These are phyloP conservation scores for Delitschia confertaspora DNA, from an alignment of 495 filamentous ascomycete species.

Conservation along the genomic window DNA sequence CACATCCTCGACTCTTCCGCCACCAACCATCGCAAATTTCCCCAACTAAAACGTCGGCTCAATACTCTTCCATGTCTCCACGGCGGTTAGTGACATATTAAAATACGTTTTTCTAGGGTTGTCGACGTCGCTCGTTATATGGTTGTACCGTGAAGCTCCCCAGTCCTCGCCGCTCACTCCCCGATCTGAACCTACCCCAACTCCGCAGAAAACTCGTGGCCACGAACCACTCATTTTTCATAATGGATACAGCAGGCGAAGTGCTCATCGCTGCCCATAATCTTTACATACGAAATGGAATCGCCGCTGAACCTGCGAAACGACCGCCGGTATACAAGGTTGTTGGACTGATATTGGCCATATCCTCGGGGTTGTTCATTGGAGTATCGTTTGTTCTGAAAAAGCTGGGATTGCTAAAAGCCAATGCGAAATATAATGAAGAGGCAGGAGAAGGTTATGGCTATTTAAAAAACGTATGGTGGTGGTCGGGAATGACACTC, in stretches of 20 bases:
- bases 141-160: neutral
- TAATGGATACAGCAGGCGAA: slow-evolving; percentile 44
- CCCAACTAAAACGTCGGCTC: neutral
- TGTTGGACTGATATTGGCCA: slow-evolving; percentile 76
- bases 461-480: slow-evolving; percentile 90
- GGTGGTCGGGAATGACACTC: slow-evolving; percentile 94
- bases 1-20: slow-evolving; percentile 2
- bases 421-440: slow-evolving; percentile 94
- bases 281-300: slow-evolving; percentile 40
- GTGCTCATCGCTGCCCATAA: slow-evolving; percentile 39
- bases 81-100: neutral
- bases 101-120: neutral
- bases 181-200: slow-evolving; percentile 1
- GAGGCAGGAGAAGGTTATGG: slow-evolving; percentile 95
- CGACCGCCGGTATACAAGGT: slow-evolving; percentile 68
- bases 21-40: slow-evolving; percentile 5
- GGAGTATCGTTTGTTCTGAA: slow-evolving; percentile 93
- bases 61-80: slow-evolving; percentile 7
- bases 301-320: slow-evolving; percentile 14
- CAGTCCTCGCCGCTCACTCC: neutral
- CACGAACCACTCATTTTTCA: slow-evolving; percentile 8
- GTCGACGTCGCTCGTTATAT: neutral
- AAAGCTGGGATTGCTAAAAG: slow-evolving; percentile 81
- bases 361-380: slow-evolving; percentile 87
- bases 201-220: neutral